Evolutionary conservation across 495 filamentous ascomycete genomes (phyloP), one percentile per base, ranked within the genome.

Genomic region (Neurospora tetrasperma): DNA sequence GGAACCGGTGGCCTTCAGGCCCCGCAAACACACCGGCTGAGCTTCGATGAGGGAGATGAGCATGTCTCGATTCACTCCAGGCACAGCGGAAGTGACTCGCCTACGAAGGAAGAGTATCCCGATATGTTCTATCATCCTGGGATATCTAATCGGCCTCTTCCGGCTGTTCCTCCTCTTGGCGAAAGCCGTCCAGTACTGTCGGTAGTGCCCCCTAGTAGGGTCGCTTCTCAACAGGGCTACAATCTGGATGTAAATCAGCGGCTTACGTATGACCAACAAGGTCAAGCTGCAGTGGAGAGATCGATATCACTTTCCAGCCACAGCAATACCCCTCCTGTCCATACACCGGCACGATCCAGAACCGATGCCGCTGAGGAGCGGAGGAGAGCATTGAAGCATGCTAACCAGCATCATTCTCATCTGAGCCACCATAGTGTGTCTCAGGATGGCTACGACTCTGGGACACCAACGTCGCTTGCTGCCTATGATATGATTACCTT

Each of bases 91-190:
- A 90, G 85, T 74, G 87, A 88, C n/a, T 87, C 85, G 44, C 82
- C 85, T 23, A 75, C 80, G 31, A 84, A 88, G 70, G 92, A 92
- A 54, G 91, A 90, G 69, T 91, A 92, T 71, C 91, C 90, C 20
- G 96, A 98, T 75, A 89, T 98, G 80, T 99, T 98, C 79, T 99
- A 93, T 79, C 94, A 97, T 78, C 96, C 94, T 8, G 91, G 92
- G 4, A 88, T 93, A 78, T 85, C 82, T 5, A 86, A 81, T 66
- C 87, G 92, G 42, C 94, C 94, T 10, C 83, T 97, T 48, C 94
- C 94, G 18, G 91, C 93, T n/a, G 88, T 93, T 9, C 93, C 94
- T 12, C 85, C 88, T 38, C 54, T 31, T 79, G 44, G 14, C 71
- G 44, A 69, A 62, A 80, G 39, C 83, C 83, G 23, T 82, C 85